Evolutionary conservation across 805 yeast genomes (phyloP).

Genomic region (Zygoascus ofunaensis): DNA sequence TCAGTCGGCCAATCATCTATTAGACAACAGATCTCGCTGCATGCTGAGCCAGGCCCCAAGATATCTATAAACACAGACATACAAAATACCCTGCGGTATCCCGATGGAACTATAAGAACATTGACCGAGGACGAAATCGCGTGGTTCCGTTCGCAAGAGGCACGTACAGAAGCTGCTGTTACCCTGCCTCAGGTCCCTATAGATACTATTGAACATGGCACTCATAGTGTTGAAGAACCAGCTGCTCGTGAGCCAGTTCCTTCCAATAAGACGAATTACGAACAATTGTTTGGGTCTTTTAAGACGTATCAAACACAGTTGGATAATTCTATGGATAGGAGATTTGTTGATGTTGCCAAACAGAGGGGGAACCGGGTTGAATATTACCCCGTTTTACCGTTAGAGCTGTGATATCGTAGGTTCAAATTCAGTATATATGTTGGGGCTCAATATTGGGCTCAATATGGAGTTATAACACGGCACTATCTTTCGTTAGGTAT

Average conservation of each 20-base stretch:
- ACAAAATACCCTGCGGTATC: too few relatives aligned
- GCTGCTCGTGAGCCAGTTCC: conserved; percentile 6
- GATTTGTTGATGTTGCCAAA: conserved; percentile 3
- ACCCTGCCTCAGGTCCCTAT: background rate
- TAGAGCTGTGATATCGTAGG: background rate
- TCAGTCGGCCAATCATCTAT: too few relatives aligned
- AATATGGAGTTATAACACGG: too few relatives aligned
- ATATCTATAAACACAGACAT: too few relatives aligned
- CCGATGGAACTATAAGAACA: conserved; percentile 18
- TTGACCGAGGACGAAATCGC: conserved; percentile 20
- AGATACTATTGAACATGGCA: background rate
- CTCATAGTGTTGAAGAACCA: conserved; percentile 10
- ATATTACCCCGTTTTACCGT: conserved; percentile 17
- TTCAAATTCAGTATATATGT: too few relatives aligned
- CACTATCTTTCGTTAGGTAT: too few relatives aligned
- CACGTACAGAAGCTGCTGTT: conserved; percentile 1
- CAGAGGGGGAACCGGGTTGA: conserved; percentile 1
- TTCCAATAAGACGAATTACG: conserved; percentile 2
- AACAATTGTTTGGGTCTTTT: conserved; percentile 9
- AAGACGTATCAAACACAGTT: conserved; percentile 5
- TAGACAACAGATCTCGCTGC: too few relatives aligned
- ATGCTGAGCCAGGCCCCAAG: too few relatives aligned
- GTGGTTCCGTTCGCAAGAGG: conserved; percentile 17
- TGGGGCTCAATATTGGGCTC: too few relatives aligned
- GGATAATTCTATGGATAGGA: conserved; percentile 8